Percentiles rank a stretch among this genome's conserved stretches.
These are phyloP conservation scores for Pythium aquatile DNA, from an alignment of 352 stramenopile genomes.

Conservation along the genomic window DNA sequence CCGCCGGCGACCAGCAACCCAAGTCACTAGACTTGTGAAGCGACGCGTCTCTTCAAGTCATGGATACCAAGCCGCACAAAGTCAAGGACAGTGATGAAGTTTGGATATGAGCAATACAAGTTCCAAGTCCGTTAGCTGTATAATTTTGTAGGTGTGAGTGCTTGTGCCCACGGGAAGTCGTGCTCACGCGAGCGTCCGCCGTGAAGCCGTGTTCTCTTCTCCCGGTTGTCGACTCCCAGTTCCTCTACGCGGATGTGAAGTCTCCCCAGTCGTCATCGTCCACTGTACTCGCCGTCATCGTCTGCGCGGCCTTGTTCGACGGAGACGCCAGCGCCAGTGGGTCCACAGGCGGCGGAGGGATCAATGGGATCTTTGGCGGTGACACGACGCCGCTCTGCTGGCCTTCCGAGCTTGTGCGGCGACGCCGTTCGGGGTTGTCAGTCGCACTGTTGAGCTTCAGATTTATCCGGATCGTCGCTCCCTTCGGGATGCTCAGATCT, in stretches of 20 bases:
- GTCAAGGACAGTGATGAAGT: too few relatives aligned
- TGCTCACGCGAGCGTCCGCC: not conserved
- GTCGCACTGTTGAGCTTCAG: conserved; percentile 43
- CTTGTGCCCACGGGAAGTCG: too few relatives aligned
- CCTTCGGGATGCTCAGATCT: conserved; percentile 66
- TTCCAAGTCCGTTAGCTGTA: too few relatives aligned
- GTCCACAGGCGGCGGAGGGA: conserved; percentile 53
- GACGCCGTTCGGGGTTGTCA: conserved; percentile 27
- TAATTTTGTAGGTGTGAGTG: too few relatives aligned
- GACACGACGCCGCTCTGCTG: conserved; percentile 26
- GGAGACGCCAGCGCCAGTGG: conserved; percentile 30
- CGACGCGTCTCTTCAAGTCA: conserved; percentile 17
- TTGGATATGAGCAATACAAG: too few relatives aligned
- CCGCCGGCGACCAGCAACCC: not conserved
- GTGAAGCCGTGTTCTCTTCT: not conserved
- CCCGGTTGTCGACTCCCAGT: not conserved
- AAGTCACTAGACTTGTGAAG: not conserved
- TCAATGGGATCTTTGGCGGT: conserved; percentile 50
- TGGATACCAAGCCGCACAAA: not conserved
- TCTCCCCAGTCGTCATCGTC: conserved; percentile 82
- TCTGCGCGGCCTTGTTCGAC: conserved; percentile 37
- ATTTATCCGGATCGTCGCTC: conserved; percentile 79
- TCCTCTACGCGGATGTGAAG: conserved; percentile 64
- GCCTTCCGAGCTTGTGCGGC: conserved; percentile 32
- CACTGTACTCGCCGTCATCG: conserved; percentile 33